Base-by-base conservation (phyloP, 1,284 basidiomycete genomes). In the Trichosporon inkin region DNA sequence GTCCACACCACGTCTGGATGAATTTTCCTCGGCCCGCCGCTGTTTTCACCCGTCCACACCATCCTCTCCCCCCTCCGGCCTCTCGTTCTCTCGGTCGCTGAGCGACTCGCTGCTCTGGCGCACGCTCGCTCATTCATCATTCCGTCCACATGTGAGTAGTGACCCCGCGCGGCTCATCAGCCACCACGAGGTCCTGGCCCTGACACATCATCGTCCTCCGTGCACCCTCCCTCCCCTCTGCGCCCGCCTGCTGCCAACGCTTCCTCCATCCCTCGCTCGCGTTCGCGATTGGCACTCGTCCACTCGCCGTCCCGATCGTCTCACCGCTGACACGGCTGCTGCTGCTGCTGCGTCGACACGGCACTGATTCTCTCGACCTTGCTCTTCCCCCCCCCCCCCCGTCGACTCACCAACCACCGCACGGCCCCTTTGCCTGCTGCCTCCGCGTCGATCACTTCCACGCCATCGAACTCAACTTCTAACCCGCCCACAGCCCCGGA, bases 141-240 rank as follows among this genome's bases (percentile, higher is more conserved):
- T 66, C 57, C 67, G 40, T 54, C 62, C 44, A 56, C 64, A 32
- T 62, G 67, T 68, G 41, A 68, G 67, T 61, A 3, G n/a, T n/a
- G n/a, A n/a, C 19, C 17, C 34, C 24, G 28, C 32, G 14, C 16
- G n/a, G 28, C 37, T 28, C 39, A 20, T 19, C 22, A 57, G 36
- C 52, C 37, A 47, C 39, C 53, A 39, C 19, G 36, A 38, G 53
- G 35, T 47, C 13, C 49, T 56, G 11, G n/a, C 35, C 28, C 53
- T 24, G 39, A 39, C 39, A 44, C 53, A 16, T 56, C 55, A 55
- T 39, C 47, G 34, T 53, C 55, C 38, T 44, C 41, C 56, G 28
- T 56, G 35, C 39, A 39, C 54, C 35, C 36, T 20, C 20, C 7
- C 17, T 32, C 28, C 8, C 28, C 28, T 4, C 28, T 32, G 4